Percentiles rank a stretch among this genome's conserved stretches.
phyloP scores from a whole-genome alignment of 805 yeast species.

The Starmerella bombi region DNA sequence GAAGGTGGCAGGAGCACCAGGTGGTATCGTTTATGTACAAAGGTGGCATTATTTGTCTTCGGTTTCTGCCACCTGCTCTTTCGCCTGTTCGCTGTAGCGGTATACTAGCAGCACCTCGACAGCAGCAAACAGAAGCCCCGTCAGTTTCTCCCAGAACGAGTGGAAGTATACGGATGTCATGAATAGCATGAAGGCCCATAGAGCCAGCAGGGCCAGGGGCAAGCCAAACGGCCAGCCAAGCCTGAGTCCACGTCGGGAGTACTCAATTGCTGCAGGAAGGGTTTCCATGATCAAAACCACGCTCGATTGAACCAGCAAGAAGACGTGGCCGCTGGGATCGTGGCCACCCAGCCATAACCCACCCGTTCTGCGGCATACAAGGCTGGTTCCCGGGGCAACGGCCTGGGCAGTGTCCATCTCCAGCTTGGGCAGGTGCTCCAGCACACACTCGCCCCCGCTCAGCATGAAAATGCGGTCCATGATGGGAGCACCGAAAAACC shows the following conservation, averaged over 20 bases:
- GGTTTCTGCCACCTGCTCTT: no score
- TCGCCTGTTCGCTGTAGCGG: no score
- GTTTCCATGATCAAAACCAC: constrained; percentile 55
- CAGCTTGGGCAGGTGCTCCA: not conserved
- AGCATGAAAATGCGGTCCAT: constrained; percentile 72
- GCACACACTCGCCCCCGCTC: constrained; percentile 72
- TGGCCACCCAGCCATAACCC: constrained; percentile 78
- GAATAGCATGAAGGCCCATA: constrained; percentile 82
- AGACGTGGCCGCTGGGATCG: constrained; percentile 93
- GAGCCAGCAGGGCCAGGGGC: constrained; percentile 28
- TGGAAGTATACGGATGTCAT: constrained; percentile 81
- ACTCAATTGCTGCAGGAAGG: constrained; percentile 25
- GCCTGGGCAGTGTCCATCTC: not conserved
- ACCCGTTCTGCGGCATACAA: constrained; percentile 40
- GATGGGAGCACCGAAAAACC: constrained; percentile 70
- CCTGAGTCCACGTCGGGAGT: constrained; percentile 1
- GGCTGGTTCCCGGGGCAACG: constrained; percentile 2
- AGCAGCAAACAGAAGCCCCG: constrained; percentile 51
- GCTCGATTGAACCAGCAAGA: constrained; percentile 55
- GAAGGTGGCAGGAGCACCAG: no score
- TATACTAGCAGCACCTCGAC: not conserved
- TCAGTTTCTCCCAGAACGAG: constrained; percentile 56
- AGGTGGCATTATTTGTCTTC: no score
- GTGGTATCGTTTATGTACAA: no score
- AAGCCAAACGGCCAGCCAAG: constrained; percentile 20